Percentiles rank a stretch among this genome's conserved stretches.
Conservation (phyloP, 306 rosid species). For the Hippophae tibetana region DNA sequence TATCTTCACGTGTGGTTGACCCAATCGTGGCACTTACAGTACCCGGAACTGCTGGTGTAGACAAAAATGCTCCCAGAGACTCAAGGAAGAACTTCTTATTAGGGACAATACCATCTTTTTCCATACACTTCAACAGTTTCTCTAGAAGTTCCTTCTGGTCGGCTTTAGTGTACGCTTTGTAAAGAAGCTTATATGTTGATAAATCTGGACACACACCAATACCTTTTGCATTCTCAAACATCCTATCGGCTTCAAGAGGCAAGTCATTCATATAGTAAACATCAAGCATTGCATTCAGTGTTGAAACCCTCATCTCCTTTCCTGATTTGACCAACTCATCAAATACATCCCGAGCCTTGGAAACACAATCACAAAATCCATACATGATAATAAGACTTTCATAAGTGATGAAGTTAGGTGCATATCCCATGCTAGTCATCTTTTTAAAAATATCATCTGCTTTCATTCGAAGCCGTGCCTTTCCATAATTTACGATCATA, state of each 20-base stretch:
- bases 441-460: constrained; percentile 50
- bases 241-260: constrained; percentile 66
- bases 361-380: constrained; percentile 66
- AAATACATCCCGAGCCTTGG: constrained; percentile 64
- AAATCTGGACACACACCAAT: constrained; percentile 41
- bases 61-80: constrained; percentile 63
- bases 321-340: constrained; percentile 52
- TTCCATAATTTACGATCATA: constrained; percentile 86
- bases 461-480: constrained; percentile 62
- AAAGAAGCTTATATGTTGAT: constrained; percentile 83
- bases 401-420: constrained; percentile 62
- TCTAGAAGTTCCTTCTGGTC: constrained; percentile 59
- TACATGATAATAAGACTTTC: constrained; percentile 80
- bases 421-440: constrained; percentile 65
- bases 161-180: constrained; percentile 81
- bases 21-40: constrained; percentile 29
- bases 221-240: constrained; percentile 42
- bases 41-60: constrained; percentile 34
- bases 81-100: constrained; percentile 81
- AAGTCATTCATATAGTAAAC: constrained; percentile 85
- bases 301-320: constrained; percentile 55
- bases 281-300: constrained; percentile 82
- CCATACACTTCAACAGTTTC: constrained; percentile 68
- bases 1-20: constrained; percentile 22
- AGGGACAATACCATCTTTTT: constrained; percentile 74